Percentiles rank a stretch among this genome's conserved stretches.
These are phyloP conservation scores for Chaetomium globosum DNA, from an alignment of 2,329 filamentous ascomycete genomes.

Conservation along the genomic window DNA sequence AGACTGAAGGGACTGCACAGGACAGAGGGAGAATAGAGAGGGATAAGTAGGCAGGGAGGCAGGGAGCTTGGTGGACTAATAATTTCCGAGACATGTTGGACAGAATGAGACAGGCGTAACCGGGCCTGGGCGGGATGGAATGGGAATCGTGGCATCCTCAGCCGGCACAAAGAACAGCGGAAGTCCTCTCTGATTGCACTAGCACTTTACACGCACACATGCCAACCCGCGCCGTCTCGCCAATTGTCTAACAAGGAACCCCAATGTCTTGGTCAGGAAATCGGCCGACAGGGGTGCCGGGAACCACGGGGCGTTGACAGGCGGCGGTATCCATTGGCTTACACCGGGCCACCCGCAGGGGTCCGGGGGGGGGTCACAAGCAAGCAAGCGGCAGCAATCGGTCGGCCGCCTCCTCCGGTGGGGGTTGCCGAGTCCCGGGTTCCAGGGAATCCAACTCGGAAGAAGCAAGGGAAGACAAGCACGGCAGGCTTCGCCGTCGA, in stretches of 20 bases:
- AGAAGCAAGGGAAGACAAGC: constrained; percentile 4
- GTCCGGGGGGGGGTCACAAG: neutral
- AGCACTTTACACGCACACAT: constrained; percentile 16
- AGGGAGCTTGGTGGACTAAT: constrained; percentile 23
- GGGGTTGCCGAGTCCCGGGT: constrained; percentile 19
- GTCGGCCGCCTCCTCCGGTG: constrained; percentile 19
- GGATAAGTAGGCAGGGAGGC: constrained; percentile 32
- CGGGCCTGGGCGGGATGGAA: constrained; percentile 12
- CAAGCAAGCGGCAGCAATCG: constrained; percentile 20
- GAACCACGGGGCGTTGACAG: constrained; percentile 16
- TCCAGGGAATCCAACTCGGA: constrained; percentile 21
- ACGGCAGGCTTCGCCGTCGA: neutral
- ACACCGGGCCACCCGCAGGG: constrained; percentile 21
- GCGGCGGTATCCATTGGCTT: constrained; percentile 29
- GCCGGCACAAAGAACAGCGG: neutral
- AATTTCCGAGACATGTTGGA: constrained; percentile 29
- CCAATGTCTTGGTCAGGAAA: constrained; percentile 24
- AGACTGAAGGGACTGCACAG: constrained; percentile 11
- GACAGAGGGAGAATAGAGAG: neutral
- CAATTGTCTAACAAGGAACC: constrained; percentile 17
- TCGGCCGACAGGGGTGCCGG: constrained; percentile 24
- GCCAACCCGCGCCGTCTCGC: constrained; percentile 1
- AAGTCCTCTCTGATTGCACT: constrained; percentile 15
- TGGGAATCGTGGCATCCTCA: constrained; percentile 9
- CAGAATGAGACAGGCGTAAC: constrained; percentile 25